Evolutionary conservation across 139 green algal genomes (phyloP).

Genomic region (Micromonas pusilla): DNA sequence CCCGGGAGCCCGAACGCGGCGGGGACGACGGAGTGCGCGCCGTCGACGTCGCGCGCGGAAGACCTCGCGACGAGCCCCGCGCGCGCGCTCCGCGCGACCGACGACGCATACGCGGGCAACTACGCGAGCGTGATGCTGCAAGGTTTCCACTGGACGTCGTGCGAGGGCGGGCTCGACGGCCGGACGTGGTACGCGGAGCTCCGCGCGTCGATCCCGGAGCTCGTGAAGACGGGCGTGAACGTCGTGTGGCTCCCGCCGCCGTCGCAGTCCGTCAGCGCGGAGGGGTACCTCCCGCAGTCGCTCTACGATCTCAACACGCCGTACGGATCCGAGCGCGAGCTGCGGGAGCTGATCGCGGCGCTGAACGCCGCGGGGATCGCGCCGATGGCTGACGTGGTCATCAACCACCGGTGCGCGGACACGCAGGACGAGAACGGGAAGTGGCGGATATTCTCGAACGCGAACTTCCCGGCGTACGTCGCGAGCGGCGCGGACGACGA

Average conservation of each 20-base stretch:
- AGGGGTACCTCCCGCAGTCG: constrained; percentile 58
- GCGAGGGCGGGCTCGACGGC: background rate
- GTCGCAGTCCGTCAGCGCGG: constrained; percentile 71
- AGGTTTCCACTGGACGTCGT: background rate
- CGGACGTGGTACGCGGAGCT: background rate
- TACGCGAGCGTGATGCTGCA: constrained; percentile 2
- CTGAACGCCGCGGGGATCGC: constrained; percentile 28
- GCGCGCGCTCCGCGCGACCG: no score
- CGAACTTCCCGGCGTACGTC: background rate
- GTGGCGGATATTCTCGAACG: constrained; percentile 19
- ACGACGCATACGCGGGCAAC: background rate
- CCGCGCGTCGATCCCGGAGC: background rate
- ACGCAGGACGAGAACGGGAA: constrained; percentile 37
- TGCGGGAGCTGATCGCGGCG: constrained; percentile 10
- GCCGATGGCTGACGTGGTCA: constrained; percentile 43
- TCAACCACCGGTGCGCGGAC: constrained; percentile 45
- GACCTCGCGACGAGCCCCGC: background rate
- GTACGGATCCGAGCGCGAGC: constrained; percentile 40
- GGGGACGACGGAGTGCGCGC: no score
- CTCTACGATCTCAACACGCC: constrained; percentile 48
- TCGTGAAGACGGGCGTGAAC: constrained; percentile 62
- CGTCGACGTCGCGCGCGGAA: background rate
- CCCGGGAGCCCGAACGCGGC: no score
- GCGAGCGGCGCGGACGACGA: no score
- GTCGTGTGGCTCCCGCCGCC: constrained; percentile 87